Conservation (phyloP, 1,284 basidiomycete species). For the Cutaneotrichosporon sp. region DNA sequence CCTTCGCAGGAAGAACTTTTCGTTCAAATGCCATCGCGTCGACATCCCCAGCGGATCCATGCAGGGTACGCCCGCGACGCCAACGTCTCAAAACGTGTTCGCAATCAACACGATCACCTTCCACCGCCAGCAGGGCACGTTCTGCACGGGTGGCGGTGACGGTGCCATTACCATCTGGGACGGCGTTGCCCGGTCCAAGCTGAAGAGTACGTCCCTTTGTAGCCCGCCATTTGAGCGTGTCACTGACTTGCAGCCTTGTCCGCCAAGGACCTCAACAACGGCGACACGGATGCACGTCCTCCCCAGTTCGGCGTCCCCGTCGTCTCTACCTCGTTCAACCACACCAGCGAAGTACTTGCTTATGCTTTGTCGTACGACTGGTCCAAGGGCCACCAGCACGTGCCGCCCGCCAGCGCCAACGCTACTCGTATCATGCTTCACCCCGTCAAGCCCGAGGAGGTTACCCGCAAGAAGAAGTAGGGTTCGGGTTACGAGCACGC, state of each 20-base stretch:
- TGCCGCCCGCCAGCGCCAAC: slow-evolving; percentile 60
- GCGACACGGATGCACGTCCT: slow-evolving; percentile 60
- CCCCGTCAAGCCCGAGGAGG: slow-evolving; percentile 81
- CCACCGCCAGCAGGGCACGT: slow-evolving; percentile 88
- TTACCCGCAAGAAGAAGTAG: slow-evolving; percentile 53
- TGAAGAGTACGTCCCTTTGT: slow-evolving; percentile 70
- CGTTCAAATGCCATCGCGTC: slow-evolving; percentile 91
- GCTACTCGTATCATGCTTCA: slow-evolving; percentile 73
- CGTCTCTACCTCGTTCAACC: slow-evolving; percentile 70
- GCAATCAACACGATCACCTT: slow-evolving; percentile 89
- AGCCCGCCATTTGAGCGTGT: no score
- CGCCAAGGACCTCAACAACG: slow-evolving; percentile 61
- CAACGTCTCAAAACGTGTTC: slow-evolving; percentile 64
- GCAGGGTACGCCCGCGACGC: slow-evolving; percentile 30
- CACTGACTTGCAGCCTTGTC: slow-evolving; percentile 23
- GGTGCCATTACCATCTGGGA: slow-evolving; percentile 37
- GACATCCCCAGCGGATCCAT: slow-evolving; percentile 50
- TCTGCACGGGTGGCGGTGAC: slow-evolving; percentile 78
- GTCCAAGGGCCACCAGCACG: slow-evolving; percentile 82
- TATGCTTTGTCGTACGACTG: slow-evolving; percentile 86
- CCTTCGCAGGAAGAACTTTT: slow-evolving; percentile 69
- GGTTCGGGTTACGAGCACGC: no score
- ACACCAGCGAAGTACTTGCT: slow-evolving; percentile 78
- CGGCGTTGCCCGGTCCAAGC: slow-evolving; percentile 66
- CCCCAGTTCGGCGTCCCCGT: slow-evolving; percentile 38